Conservation (phyloP, 805 yeast species). For the Lipomyces yamadae region DNA sequence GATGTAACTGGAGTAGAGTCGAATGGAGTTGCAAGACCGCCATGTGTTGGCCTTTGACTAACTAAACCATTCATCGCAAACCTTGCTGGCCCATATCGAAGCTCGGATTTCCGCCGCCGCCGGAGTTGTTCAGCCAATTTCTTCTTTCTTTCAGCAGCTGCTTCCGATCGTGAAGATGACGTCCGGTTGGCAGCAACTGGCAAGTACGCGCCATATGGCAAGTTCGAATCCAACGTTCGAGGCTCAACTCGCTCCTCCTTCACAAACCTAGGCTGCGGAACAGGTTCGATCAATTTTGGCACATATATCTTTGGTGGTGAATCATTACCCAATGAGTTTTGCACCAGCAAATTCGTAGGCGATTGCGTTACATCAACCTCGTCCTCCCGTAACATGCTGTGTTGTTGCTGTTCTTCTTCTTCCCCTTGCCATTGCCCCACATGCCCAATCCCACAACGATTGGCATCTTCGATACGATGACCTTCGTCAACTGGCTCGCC, state of each 20-base stretch:
- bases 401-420: not conserved
- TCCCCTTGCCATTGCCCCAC: not conserved
- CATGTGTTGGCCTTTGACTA: not conserved
- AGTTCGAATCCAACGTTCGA: not conserved
- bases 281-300: not conserved
- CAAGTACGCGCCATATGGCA: conserved; percentile 23
- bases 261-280: not conserved
- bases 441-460: not conserved
- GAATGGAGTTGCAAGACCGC: not conserved
- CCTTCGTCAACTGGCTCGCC: not conserved
- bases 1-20: not conserved
- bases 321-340: not conserved
- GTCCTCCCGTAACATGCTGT: not conserved
- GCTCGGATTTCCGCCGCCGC: conserved; percentile 20
- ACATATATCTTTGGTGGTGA: not conserved
- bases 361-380: not conserved
- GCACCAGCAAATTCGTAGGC: not conserved
- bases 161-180: conserved; percentile 11
- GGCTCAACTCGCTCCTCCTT: not conserved
- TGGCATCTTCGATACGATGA: not conserved
- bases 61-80: not conserved
- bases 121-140: conserved; percentile 22
- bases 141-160: conserved; percentile 17
- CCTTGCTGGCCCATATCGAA: conserved; percentile 16
- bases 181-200: not conserved